Conservation (phyloP, 768 basidiomycete species). For the Gyrodon lividus region DNA sequence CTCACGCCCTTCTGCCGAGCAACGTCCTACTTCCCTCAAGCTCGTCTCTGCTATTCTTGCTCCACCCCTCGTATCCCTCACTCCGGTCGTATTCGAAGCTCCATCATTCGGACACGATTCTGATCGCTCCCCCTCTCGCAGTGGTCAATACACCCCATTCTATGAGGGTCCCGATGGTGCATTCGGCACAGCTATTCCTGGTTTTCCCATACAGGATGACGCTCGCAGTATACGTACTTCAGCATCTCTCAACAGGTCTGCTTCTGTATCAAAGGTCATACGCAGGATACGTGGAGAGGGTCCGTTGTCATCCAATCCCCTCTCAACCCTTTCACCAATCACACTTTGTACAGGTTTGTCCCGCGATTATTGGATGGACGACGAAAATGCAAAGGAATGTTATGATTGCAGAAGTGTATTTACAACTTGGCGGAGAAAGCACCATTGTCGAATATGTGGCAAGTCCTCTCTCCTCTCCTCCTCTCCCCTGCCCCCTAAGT, state of each 20-base stretch:
- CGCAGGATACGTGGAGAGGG: slow-evolving; percentile 90
- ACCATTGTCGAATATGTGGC: slow-evolving; percentile 98
- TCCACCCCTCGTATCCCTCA: slow-evolving; percentile 81
- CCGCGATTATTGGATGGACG: slow-evolving; percentile 98
- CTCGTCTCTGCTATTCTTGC: slow-evolving; percentile 56
- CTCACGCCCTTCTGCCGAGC: slow-evolving; percentile 45
- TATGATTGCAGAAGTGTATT: slow-evolving; percentile 95
- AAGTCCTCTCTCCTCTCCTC: slow-evolving; percentile 19
- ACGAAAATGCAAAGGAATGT: slow-evolving; percentile 92
- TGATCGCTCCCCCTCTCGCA: slow-evolving; percentile 57
- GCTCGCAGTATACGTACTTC: slow-evolving; percentile 81
- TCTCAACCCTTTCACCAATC: slow-evolving; percentile 7
- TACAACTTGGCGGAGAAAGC: slow-evolving; percentile 91
- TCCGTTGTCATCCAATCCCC: slow-evolving; percentile 22
- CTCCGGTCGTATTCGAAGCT: slow-evolving; percentile 79
- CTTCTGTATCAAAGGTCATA: slow-evolving; percentile 89
- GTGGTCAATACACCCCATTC: slow-evolving; percentile 47
- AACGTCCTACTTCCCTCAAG: slow-evolving; percentile 59
- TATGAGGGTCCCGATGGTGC: slow-evolving; percentile 56
- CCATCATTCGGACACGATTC: slow-evolving; percentile 67
- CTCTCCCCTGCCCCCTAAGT: background rate
- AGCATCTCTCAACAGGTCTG: slow-evolving; percentile 67
- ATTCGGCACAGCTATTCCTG: slow-evolving; percentile 80
- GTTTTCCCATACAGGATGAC: slow-evolving; percentile 91
- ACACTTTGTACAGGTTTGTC: slow-evolving; percentile 59